These are phyloP conservation scores for Lactifluus piperatus DNA, from an alignment of 768 basidiomycete species.

Conservation along the genomic window DNA sequence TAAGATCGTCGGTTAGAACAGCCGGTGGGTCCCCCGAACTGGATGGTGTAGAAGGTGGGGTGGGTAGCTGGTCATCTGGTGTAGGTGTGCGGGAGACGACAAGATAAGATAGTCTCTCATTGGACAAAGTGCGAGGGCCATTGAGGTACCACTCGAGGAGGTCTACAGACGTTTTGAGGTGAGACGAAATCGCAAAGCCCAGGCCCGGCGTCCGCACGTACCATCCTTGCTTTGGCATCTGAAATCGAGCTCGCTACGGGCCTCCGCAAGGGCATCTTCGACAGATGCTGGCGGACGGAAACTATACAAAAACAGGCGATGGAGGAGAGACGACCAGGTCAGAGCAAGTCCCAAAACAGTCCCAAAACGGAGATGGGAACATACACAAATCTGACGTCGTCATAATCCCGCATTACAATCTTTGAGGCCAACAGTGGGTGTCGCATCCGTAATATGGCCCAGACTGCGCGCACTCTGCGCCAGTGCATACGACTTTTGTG, in stretches of 20 bases:
- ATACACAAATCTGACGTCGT: conserved; percentile 61
- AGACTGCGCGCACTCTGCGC: conserved; percentile 46
- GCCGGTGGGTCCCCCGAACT: conserved; percentile 10
- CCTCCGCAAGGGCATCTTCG: conserved; percentile 39
- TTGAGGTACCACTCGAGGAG: conserved; percentile 68
- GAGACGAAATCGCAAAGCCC: neutral
- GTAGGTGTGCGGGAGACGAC: conserved; percentile 35
- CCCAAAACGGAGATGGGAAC: conserved; percentile 23
- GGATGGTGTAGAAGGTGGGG: conserved; percentile 29
- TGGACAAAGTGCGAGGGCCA: conserved; percentile 64
- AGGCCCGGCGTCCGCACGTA: conserved; percentile 23
- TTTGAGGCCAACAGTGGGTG: conserved; percentile 66
- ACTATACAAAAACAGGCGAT: neutral
- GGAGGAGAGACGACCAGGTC: neutral
- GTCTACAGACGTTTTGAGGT: conserved; percentile 28
- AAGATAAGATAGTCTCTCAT: conserved; percentile 57
- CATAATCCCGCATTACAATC: conserved; percentile 50
- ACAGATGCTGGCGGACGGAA: conserved; percentile 37
- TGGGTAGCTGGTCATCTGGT: conserved; percentile 21
- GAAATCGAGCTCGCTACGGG: conserved; percentile 42
- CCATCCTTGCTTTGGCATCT: conserved; percentile 47
- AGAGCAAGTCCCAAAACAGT: neutral
- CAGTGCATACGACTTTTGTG: conserved; percentile 34
- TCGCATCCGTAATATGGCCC: conserved; percentile 62
- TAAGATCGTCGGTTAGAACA: conserved; percentile 16